Conservation (phyloP, 2,329 filamentous ascomycete genomes). For the Trichophyton mentagrophytes region DNA sequence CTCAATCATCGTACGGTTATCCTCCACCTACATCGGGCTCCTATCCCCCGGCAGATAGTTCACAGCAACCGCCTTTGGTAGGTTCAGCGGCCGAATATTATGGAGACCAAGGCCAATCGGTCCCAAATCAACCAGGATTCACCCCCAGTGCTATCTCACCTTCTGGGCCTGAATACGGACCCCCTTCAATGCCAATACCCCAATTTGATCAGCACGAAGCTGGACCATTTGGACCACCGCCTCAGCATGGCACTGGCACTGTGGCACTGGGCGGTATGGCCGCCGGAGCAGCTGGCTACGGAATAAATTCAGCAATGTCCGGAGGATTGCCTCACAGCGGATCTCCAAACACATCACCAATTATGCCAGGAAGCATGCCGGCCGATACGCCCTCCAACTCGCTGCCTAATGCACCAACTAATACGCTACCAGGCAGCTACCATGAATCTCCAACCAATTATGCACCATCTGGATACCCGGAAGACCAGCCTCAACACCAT, state of each 20-base stretch:
- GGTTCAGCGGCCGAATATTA: conserved; percentile 51
- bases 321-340: background rate
- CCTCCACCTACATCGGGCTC: background rate
- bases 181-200: conserved; percentile 45
- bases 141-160: conserved; percentile 36
- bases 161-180: conserved; percentile 41
- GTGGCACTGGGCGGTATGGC: conserved; percentile 37
- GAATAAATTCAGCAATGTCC: conserved; percentile 25
- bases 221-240: background rate
- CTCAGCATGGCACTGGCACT: conserved; percentile 37
- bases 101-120: conserved; percentile 49
- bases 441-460: conserved; percentile 13
- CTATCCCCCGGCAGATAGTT: background rate
- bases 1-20: background rate
- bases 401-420: background rate
- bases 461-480: background rate
- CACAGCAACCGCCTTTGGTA: conserved; percentile 18
- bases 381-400: background rate
- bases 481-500: background rate
- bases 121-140: conserved; percentile 47
- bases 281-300: conserved; percentile 26
- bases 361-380: background rate
- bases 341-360: background rate
- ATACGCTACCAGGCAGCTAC: background rate
- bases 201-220: conserved; percentile 33